Percentiles rank a stretch among this genome's conserved stretches.
Conservation (phyloP, 2,329 filamentous ascomycete species). For the Curvularia spicifera region DNA sequence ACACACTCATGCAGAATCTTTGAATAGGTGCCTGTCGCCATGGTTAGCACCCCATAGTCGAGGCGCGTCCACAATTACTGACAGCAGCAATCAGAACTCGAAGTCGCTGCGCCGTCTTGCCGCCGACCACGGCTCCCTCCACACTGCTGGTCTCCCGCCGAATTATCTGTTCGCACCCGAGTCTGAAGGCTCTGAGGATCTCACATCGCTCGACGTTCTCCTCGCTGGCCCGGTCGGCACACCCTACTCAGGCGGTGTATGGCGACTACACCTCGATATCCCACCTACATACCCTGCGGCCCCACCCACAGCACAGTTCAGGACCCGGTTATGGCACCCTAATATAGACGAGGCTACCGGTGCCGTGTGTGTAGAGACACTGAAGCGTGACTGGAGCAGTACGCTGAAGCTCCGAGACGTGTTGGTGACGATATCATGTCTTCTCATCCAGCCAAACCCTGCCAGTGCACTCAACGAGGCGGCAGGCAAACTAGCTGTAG, state of each 20-base stretch:
- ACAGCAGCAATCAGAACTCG: slow-evolving; percentile 49
- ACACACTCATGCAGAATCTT: not conserved
- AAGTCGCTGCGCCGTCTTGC: slow-evolving; percentile 64
- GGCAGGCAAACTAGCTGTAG: slow-evolving; percentile 62
- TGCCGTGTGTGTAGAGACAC: slow-evolving; percentile 68
- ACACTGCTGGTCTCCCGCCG: slow-evolving; percentile 62
- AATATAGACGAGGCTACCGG: slow-evolving; percentile 69
- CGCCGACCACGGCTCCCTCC: slow-evolving; percentile 64
- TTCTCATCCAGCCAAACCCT: slow-evolving; percentile 69
- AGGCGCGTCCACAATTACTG: slow-evolving; percentile 6
- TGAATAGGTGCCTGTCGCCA: slow-evolving; percentile 4
- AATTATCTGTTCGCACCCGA: slow-evolving; percentile 65
- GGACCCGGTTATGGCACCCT: slow-evolving; percentile 68
- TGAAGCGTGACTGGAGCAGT: slow-evolving; percentile 68
- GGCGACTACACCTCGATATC: slow-evolving; percentile 65
- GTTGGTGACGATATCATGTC: slow-evolving; percentile 64
- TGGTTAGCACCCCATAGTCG: slow-evolving; percentile 14
- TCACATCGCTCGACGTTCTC: slow-evolving; percentile 64
- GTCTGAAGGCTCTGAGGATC: slow-evolving; percentile 55
- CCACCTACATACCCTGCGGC: slow-evolving; percentile 62
- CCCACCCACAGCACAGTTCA: slow-evolving; percentile 65
- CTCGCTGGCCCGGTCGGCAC: slow-evolving; percentile 66
- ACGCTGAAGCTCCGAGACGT: slow-evolving; percentile 66
- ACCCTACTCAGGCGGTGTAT: slow-evolving; percentile 65
- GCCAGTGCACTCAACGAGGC: slow-evolving; percentile 68